A percentile compares a stretch with the other conserved stretches of the same genome.
Conservation (phyloP, 2,329 filamentous ascomycete genomes). For the Neodidymelliopsis sp. region DNA sequence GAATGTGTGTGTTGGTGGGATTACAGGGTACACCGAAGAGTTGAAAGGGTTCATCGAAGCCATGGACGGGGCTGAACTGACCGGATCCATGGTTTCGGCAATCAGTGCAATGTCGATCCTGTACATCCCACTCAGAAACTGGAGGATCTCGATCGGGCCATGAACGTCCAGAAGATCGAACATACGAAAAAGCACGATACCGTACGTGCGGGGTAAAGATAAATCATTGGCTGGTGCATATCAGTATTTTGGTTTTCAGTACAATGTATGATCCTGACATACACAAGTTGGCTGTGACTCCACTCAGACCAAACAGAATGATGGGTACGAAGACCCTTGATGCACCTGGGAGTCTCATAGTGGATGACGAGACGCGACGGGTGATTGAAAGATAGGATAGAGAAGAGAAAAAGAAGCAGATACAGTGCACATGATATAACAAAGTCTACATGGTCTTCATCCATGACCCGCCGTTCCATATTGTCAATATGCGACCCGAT, state of each 20-base stretch:
- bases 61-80: constrained; percentile 30
- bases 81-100: constrained; percentile 38
- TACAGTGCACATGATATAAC: background rate
- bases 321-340: background rate
- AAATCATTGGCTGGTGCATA: constrained; percentile 5
- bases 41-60: constrained; percentile 35
- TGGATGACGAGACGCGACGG: background rate
- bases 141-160: constrained; percentile 55
- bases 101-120: constrained; percentile 32
- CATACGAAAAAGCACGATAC: constrained; percentile 39
- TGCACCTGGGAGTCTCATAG: background rate
- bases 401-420: background rate
- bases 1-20: constrained; percentile 62
- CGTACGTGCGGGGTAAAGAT: constrained; percentile 30
- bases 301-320: background rate
- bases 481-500: background rate
- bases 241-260: background rate
- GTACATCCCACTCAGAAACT: constrained; percentile 31
- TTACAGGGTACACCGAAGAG: constrained; percentile 42
- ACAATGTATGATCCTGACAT: background rate
- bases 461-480: constrained; percentile 5
- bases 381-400: background rate
- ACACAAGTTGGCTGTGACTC: background rate
- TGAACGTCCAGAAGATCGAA: constrained; percentile 39
- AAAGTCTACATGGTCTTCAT: background rate